Base-by-base conservation (phyloP, 768 basidiomycete species). In the Trichaptum fuscoviolaceum region DNA sequence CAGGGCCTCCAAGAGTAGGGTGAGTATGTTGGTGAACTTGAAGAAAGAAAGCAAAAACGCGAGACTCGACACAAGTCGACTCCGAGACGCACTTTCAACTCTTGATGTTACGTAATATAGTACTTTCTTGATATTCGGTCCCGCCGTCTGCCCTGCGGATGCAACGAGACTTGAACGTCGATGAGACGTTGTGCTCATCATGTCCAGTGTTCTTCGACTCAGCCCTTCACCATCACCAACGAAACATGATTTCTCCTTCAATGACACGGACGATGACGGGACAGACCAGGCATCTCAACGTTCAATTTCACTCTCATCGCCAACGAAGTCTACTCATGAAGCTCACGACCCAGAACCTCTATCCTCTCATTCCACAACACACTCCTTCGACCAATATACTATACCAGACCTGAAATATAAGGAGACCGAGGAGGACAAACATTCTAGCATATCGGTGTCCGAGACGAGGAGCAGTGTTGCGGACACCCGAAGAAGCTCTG, bases 211-310 rank as follows among this genome's bases (percentile, higher is more conserved):
- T 36, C 35, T 63, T 27, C 63, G 52, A 18, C 63, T 24, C n/a
- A 27, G 26, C 24, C 63, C 36, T 26, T 63, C 36, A 20, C 36
- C 63, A n/a, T 35, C 63, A 26, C 63, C 63, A 35, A 34, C 63
- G 34, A 26, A 25, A 63, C 63, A 10, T n/a, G 36, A 24, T n/a
- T 64, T 64, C n/a, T 62, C 57, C 25, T 12, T 58, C 25, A 62
- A 67, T 20, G 76, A 76, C 57, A 63, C 65, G 64, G 71, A 66
- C 66, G 83, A 83, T 65, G 83, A 82, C 66, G 90, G 90, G 69
- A 86, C 82, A 66, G 92, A 93, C 72, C 92, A 90, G 5, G 90
- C 92, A 18, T 92, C 90, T 9, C 89, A 91, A 71, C 85, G 83
- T 57, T 93, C 92, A 0, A 89, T 93, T 63, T 84, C 90, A 25